Evolutionary conservation across 371 early-diverging fungal genomes (phyloP), one percentile per base, ranked within the genome.

Genomic region (Mortierella sp.): DNA sequence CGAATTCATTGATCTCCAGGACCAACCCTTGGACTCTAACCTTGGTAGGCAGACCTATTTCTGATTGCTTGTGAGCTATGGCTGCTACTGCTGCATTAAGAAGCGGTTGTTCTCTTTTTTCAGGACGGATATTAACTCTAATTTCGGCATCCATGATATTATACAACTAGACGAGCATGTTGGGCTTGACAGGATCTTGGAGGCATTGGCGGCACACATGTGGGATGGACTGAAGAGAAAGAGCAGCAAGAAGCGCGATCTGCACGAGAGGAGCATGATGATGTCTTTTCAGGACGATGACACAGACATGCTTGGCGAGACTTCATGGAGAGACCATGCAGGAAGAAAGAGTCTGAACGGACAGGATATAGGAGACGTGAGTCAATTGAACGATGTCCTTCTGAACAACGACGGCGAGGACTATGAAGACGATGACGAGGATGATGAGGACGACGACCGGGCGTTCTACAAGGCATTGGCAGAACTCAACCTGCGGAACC

Each of bases 171-270:
- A 68, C 47, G 90, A 88, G 31, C 85, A 83, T n/a, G 79, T 83
- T 50, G 91, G 90, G 14, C 65, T 89, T 44, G 86, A 86, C 19
- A 86, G 92, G 53, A 76, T 92, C 40, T 71, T 93, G 26, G 94
- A 94, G 66, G 92, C 92, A 13, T 73, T 95, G 63, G 90, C 93
- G 65, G 88, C 92, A 22, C 90, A 94, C 66, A 87, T 92, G 80
- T 95, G 95, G 95, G 94, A 93, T 66, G 94, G 93, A 2, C 76
- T 93, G 87, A 71, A 81, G 16, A 87, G 87, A 11, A 88, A 89
- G 78, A 85, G 68, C 71, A 71, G 40, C 66, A 79, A 61, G 71
- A 81, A 76, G 40, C 74, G 79, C 1, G 80, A 74, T 10, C 71
- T 76, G 50, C 76, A 79, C 34, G 79, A 76, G 34, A 45, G 79